Evolutionary conservation across 2,329 filamentous ascomycete species (phyloP).

Genomic region (Pseudogymnoascus sp.): DNA sequence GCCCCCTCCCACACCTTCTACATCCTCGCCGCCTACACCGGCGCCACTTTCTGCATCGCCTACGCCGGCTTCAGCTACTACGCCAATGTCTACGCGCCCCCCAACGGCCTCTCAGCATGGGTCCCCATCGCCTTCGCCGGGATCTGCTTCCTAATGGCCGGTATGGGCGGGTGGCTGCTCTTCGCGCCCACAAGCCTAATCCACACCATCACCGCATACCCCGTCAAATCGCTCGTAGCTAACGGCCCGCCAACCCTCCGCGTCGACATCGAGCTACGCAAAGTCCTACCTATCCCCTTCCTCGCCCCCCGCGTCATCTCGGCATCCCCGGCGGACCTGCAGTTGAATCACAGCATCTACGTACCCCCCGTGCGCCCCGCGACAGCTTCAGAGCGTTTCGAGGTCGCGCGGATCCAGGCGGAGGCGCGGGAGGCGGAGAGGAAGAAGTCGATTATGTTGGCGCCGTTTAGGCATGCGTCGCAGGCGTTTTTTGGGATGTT

Average conservation of each 20-base stretch:
- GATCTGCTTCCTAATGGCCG: slow-evolving; percentile 50
- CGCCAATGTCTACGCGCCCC: slow-evolving; percentile 39
- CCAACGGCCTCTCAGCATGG: slow-evolving; percentile 45
- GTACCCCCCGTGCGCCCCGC: slow-evolving; percentile 14
- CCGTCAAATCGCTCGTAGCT: not conserved
- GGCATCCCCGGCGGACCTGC: slow-evolving; percentile 18
- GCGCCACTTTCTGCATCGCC: slow-evolving; percentile 43
- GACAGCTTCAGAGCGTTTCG: slow-evolving; percentile 12
- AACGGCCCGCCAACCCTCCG: slow-evolving; percentile 29
- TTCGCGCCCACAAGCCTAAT: slow-evolving; percentile 50
- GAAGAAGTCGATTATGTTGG: slow-evolving; percentile 46
- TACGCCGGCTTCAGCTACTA: slow-evolving; percentile 44
- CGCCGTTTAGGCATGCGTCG: slow-evolving; percentile 45
- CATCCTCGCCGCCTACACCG: slow-evolving; percentile 49
- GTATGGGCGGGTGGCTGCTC: slow-evolving; percentile 51
- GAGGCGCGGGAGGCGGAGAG: slow-evolving; percentile 27
- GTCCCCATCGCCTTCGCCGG: slow-evolving; percentile 48
- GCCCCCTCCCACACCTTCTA: slow-evolving; percentile 56
- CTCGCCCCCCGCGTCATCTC: slow-evolving; percentile 20
- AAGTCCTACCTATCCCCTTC: slow-evolving; percentile 25
- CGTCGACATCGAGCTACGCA: slow-evolving; percentile 40
- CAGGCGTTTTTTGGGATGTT: slow-evolving; percentile 36
- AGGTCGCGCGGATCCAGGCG: slow-evolving; percentile 23
- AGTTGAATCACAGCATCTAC: slow-evolving; percentile 24
- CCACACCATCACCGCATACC: slow-evolving; percentile 29